Evolutionary conservation across 2,329 filamentous ascomycete genomes (phyloP), one percentile per base, ranked within the genome.

Genomic region (Chaetomiaceae sp.): DNA sequence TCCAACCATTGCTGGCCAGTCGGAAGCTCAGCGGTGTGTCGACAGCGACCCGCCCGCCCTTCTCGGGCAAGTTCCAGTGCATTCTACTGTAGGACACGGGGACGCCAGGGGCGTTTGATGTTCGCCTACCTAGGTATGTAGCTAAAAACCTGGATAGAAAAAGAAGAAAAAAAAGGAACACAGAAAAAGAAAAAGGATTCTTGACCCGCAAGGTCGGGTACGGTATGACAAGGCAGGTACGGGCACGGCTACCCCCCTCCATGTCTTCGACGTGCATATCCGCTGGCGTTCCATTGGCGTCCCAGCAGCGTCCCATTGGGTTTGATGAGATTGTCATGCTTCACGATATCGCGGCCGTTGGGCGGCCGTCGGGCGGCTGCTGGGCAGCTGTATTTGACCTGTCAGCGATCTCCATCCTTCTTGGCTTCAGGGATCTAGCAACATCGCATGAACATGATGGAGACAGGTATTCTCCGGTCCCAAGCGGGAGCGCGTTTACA

Each of bases 301-400:
- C n/a, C n/a, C n/a, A n/a, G n/a, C n/a, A n/a, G n/a, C n/a, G n/a
- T 56, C 25, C 34, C 56, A 56, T 54, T 51, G 48, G 45, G 46
- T 60, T 60, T 60, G 53, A 60, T 61, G 57, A 57, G 59, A 30
- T 58, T 56, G 37, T 55, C 40, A 56, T 58, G 57, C 57, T 51
- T 47, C 43, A n/a, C n/a, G n/a, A n/a, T n/a, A n/a, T n/a, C n/a
- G n/a, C n/a, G 20, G 21, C 25, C 4, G 16, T 11, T 14, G 34
- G n/a, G 4, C 51, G 29, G 18, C 42, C 36, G 51, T 14, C 27
- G 7, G 21, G 2, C 53, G 50, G 20, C 44, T 58, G 56, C 18
- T n/a, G 4, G 9, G 7, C 51, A 47, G 36, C 34, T 51, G 47
- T 4, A 7, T 2, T 2, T 1, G 5, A 30, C 10, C 32, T 45